A percentile compares a stretch with the other conserved stretches of the same genome.
Conservation (phyloP, 352 stramenopile species). For the Globisporangium echinulatum region DNA sequence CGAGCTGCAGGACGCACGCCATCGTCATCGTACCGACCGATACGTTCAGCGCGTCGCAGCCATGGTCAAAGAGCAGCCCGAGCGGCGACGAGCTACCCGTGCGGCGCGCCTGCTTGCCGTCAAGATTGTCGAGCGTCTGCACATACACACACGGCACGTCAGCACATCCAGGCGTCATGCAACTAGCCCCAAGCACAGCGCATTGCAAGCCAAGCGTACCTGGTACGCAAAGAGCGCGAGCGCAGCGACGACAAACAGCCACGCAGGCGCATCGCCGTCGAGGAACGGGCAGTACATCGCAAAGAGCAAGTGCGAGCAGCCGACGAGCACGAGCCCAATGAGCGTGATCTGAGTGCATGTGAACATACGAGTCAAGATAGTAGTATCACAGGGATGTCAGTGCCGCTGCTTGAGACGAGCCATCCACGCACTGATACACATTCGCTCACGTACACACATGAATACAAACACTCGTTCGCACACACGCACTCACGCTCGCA, state of each 20-base stretch:
- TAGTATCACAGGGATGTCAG: background rate
- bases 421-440: background rate
- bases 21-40: slow-evolving; percentile 81
- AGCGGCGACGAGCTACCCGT: slow-evolving; percentile 77
- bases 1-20: slow-evolving; percentile 68
- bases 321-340: slow-evolving; percentile 60
- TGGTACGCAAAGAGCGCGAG: slow-evolving; percentile 70
- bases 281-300: slow-evolving; percentile 67
- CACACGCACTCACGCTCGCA: slow-evolving; percentile 1
- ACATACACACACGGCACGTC: background rate
- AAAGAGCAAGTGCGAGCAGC: slow-evolving; percentile 54
- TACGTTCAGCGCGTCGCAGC: slow-evolving; percentile 79
- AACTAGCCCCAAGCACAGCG: background rate
- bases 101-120: slow-evolving; percentile 76
- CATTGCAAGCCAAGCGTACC: slow-evolving; percentile 1
- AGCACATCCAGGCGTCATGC: too few relatives aligned
- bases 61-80: slow-evolving; percentile 82
- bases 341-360: slow-evolving; percentile 52
- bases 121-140: slow-evolving; percentile 79
- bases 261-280: slow-evolving; percentile 58
- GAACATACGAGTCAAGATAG: background rate
- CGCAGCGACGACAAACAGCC: slow-evolving; percentile 56
- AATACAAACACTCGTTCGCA: too few relatives aligned
- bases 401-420: background rate
- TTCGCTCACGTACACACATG: too few relatives aligned